phyloP scores from a whole-genome alignment of 1,284 basidiomycete genomes.

The Paramarasmius palmivorus region DNA sequence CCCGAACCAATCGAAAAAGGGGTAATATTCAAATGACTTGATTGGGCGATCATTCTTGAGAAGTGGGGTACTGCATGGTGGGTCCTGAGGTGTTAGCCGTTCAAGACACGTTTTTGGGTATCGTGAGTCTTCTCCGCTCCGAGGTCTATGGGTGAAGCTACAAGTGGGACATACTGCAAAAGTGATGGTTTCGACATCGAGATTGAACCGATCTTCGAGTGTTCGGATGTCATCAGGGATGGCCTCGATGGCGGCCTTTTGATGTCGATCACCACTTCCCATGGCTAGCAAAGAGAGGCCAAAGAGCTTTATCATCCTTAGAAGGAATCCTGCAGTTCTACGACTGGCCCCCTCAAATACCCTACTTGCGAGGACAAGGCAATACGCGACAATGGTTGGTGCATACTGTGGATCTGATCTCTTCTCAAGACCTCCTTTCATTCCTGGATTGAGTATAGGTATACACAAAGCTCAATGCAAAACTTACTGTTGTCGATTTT shows the following conservation, averaged over 20 bases:
- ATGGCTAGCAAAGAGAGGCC: slow-evolving; percentile 1
- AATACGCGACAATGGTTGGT: neutral
- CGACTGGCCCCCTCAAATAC: neutral
- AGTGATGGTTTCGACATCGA: neutral
- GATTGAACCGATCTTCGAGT: neutral
- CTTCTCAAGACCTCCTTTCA: neutral
- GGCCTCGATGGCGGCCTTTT: no score
- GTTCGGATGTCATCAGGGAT: neutral
- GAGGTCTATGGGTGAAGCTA: neutral
- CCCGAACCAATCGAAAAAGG: slow-evolving; percentile 9
- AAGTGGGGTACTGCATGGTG: neutral
- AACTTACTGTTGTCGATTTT: neutral
- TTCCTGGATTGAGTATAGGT: neutral
- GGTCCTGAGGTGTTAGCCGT: neutral
- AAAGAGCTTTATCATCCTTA: slow-evolving; percentile 5
- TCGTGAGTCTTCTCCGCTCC: neutral
- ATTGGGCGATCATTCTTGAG: neutral
- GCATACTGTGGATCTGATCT: neutral
- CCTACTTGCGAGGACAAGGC: neutral
- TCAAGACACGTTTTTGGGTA: neutral
- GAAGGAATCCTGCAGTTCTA: neutral
- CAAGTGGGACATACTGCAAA: neutral
- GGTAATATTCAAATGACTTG: slow-evolving; percentile 6
- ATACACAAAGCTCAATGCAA: neutral
- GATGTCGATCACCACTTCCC: no score